Conservation (phyloP, 2,329 filamentous ascomycete genomes). For the Calycina herbarum region DNA sequence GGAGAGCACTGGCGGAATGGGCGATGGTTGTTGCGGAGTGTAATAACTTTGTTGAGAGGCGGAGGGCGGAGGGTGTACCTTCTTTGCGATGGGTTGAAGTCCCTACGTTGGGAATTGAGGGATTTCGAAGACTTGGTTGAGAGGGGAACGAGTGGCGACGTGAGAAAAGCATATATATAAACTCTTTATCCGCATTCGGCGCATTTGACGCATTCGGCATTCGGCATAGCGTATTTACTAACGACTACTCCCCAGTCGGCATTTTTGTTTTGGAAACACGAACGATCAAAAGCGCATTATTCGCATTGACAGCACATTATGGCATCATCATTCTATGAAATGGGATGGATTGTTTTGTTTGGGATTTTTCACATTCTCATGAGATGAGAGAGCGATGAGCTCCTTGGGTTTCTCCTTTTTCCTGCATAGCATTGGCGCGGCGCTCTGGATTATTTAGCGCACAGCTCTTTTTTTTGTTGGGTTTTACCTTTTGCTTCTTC, state of each 20-base stretch:
- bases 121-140: conserved; percentile 47
- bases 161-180: neutral
- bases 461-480: neutral
- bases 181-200: neutral
- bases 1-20: conserved; percentile 79
- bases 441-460: neutral
- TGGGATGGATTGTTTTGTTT: neutral
- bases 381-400: neutral
- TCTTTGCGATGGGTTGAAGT: conserved; percentile 69
- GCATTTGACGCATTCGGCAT: neutral
- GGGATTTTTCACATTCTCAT: neutral
- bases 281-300: neutral
- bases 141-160: conserved; percentile 18
- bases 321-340: neutral
- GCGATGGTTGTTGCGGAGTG: conserved; percentile 71
- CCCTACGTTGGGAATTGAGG: conserved; percentile 63
- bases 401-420: neutral
- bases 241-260: neutral
- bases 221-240: neutral
- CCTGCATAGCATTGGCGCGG: conserved; percentile 1
- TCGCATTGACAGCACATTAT: neutral
- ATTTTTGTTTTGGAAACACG: neutral
- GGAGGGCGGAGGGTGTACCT: conserved; percentile 71
- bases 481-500: no score
- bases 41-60: conserved; percentile 77